phyloP scores from a whole-genome alignment of 129 eudicot genomes.

The Glebionis coronaria region DNA sequence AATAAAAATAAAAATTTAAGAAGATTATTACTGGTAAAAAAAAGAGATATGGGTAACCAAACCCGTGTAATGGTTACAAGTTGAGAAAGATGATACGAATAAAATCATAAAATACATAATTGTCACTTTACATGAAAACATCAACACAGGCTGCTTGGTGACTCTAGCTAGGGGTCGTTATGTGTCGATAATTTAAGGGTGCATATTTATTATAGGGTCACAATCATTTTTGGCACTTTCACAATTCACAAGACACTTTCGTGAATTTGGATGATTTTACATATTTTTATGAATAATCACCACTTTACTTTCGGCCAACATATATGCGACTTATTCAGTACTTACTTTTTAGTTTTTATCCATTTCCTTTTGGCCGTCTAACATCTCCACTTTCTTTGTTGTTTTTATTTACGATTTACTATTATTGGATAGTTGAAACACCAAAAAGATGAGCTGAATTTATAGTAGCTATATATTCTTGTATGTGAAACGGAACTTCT shows the following conservation, averaged over 20 bases:
- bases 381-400: constrained; percentile 3
- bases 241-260: constrained; percentile 25
- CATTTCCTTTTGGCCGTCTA: neutral
- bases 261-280: neutral
- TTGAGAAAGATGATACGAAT: too few species aligned
- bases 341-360: neutral
- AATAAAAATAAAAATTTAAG: too few species aligned
- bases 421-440: neutral
- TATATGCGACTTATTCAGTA: neutral
- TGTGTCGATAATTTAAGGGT: constrained; percentile 11
- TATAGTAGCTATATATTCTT: too few species aligned
- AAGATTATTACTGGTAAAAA: too few species aligned
- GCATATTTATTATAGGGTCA: constrained; percentile 12
- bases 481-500: too few species aligned
- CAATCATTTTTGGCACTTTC: constrained; percentile 29
- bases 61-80: too few species aligned
- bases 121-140: neutral
- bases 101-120: too few species aligned
- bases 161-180: neutral
- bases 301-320: constrained; percentile 17
- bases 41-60: too few species aligned
- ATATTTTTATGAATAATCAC: constrained; percentile 12
- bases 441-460: neutral
- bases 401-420: neutral
- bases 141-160: constrained; percentile 6